These are phyloP conservation scores for Exobasidium cylindrosporum DNA, from an alignment of 1,284 basidiomycete genomes.

Conservation along the genomic window DNA sequence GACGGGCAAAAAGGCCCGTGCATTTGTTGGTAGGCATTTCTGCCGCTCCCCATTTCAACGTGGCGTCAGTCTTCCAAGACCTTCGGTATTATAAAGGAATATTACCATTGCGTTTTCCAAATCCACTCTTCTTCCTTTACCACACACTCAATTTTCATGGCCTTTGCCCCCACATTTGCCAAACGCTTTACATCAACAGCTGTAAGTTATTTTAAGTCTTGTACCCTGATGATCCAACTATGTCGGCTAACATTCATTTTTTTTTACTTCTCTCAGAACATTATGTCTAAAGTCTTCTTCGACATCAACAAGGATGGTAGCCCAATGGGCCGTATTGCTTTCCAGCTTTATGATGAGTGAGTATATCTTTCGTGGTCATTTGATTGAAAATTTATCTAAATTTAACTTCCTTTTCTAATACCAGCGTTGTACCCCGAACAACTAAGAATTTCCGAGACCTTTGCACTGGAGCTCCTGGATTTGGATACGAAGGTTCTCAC, in stretches of 20 bases:
- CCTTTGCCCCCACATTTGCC: constrained; percentile 18
- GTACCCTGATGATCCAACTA: background rate
- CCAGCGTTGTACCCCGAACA: constrained; percentile 36
- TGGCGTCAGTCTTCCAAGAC: no score
- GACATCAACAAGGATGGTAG: constrained; percentile 63
- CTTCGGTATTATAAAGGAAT: background rate
- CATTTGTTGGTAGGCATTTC: no score
- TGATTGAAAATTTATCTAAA: background rate
- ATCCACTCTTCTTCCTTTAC: background rate
- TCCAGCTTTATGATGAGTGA: constrained; percentile 45
- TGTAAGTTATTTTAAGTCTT: background rate
- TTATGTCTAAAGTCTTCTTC: constrained; percentile 65
- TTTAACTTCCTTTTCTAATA: background rate
- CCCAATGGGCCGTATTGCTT: constrained; percentile 49
- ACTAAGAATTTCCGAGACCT: constrained; percentile 58
- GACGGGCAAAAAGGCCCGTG: background rate
- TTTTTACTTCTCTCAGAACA: constrained; percentile 15
- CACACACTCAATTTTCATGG: background rate
- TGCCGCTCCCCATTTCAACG: no score
- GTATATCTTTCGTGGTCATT: background rate
- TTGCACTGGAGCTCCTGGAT: constrained; percentile 71
- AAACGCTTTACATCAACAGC: constrained; percentile 45
- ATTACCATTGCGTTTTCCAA: background rate
- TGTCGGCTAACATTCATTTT: background rate
- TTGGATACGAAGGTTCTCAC: constrained; percentile 68